Evolutionary conservation across 192 early-diverging fungal species (phyloP).

Genomic region (Podila clonocystis): DNA sequence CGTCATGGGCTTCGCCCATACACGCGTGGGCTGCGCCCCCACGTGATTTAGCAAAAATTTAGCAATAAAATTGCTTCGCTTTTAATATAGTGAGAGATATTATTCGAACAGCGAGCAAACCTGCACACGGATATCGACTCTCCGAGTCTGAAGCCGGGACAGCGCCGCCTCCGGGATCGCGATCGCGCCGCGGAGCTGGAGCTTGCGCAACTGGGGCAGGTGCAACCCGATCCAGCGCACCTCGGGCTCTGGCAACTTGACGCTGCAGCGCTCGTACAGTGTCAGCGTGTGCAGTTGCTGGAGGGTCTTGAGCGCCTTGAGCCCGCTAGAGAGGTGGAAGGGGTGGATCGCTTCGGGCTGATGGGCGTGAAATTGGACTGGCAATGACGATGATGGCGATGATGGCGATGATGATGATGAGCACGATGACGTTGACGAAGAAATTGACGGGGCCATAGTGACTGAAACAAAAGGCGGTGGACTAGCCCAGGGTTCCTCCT

Average conservation of each 20-base stretch:
- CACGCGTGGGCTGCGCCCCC: no score
- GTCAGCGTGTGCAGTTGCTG: constrained; percentile 17
- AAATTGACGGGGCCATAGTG: not conserved
- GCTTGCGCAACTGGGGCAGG: constrained; percentile 10
- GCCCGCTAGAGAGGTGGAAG: constrained; percentile 20
- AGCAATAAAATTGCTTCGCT: no score
- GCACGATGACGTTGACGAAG: not conserved
- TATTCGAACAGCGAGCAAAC: constrained; percentile 36
- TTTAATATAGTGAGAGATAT: no score
- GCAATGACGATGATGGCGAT: not conserved
- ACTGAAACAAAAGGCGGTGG: not conserved
- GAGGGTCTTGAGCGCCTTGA: constrained; percentile 31
- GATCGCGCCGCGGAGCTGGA: constrained; percentile 34
- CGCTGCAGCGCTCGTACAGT: constrained; percentile 24
- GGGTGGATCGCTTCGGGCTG: constrained; percentile 8
- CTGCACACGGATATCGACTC: constrained; percentile 10
- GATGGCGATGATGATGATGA: not conserved
- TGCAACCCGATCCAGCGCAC: constrained; percentile 27
- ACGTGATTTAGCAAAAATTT: no score
- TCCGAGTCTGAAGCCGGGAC: not conserved
- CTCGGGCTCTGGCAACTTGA: constrained; percentile 12
- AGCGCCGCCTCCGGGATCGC: constrained; percentile 8
- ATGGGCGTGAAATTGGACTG: not conserved
- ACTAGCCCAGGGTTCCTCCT: no score
- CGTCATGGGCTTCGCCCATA: no score